phyloP scores from a whole-genome alignment of 352 stramenopile genomes.

The Globisporangium recalcitrans region DNA sequence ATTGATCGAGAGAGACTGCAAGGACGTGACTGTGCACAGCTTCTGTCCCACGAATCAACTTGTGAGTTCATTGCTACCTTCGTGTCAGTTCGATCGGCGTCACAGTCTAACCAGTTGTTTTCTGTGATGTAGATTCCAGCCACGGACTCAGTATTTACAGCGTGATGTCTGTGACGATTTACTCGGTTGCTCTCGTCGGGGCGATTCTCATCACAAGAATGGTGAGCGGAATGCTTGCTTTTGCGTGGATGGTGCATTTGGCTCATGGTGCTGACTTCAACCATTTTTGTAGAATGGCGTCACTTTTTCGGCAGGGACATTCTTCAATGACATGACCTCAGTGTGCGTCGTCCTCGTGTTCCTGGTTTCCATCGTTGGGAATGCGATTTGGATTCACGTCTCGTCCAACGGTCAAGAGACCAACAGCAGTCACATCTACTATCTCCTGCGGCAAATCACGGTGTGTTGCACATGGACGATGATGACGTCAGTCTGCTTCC shows the following conservation, averaged over 20 bases:
- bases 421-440: constrained; percentile 66
- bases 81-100: background rate
- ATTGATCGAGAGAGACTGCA: constrained; percentile 47
- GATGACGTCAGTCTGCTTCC: constrained; percentile 84
- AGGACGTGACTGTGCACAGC: constrained; percentile 65
- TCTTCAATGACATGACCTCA: constrained; percentile 86
- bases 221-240: constrained; percentile 23
- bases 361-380: constrained; percentile 62
- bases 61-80: constrained; percentile 23
- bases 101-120: constrained; percentile 10
- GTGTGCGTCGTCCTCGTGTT: constrained; percentile 73
- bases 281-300: constrained; percentile 55
- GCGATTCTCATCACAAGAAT: constrained; percentile 79
- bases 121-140: constrained; percentile 33
- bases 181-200: constrained; percentile 63
- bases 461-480: constrained; percentile 79
- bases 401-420: constrained; percentile 41
- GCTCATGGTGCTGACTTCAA: background rate
- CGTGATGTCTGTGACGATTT: constrained; percentile 84
- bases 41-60: constrained; percentile 55
- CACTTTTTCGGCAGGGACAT: constrained; percentile 62
- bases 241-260: background rate
- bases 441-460: constrained; percentile 60
- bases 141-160: constrained; percentile 81
- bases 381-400: constrained; percentile 79